Conservation (phyloP, 495 filamentous ascomycete species). For the Hypoxylon crocopeplum region DNA sequence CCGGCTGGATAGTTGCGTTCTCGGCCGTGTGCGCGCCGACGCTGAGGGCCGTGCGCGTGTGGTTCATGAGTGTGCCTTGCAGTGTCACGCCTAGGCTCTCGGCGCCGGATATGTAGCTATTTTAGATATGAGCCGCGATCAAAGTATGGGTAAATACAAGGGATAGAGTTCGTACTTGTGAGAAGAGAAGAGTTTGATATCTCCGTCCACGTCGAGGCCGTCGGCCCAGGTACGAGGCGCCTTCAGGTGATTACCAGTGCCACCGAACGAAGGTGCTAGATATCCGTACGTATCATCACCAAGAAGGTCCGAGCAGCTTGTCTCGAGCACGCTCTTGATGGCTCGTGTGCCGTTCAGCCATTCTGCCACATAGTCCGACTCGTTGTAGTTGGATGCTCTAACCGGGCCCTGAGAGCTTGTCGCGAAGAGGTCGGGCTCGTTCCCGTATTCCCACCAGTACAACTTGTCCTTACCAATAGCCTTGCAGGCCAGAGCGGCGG, state of each 20-base stretch:
- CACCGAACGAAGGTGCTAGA: slow-evolving; percentile 68
- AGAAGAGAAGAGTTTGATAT: slow-evolving; percentile 64
- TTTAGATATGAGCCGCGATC: slow-evolving; percentile 27
- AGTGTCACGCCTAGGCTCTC: slow-evolving; percentile 68
- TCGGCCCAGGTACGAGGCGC: slow-evolving; percentile 57
- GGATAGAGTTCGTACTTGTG: slow-evolving; percentile 61
- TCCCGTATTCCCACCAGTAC: slow-evolving; percentile 68
- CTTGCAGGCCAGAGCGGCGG: slow-evolving; percentile 66
- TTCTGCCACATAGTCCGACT: slow-evolving; percentile 64
- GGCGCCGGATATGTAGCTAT: slow-evolving; percentile 70
- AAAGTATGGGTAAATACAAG: neutral
- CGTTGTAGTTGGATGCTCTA: slow-evolving; percentile 61
- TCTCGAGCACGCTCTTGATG: slow-evolving; percentile 56
- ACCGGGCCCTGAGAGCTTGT: slow-evolving; percentile 60
- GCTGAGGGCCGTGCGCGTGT: slow-evolving; percentile 59
- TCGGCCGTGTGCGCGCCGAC: slow-evolving; percentile 57
- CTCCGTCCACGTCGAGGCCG: slow-evolving; percentile 56
- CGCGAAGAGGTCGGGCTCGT: slow-evolving; percentile 71
- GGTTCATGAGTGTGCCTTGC: slow-evolving; percentile 70
- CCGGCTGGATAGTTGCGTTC: slow-evolving; percentile 49
- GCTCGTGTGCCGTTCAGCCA: slow-evolving; percentile 63
- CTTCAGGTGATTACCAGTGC: slow-evolving; percentile 60
- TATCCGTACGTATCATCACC: slow-evolving; percentile 54
- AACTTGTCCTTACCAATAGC: slow-evolving; percentile 58
- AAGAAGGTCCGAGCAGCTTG: slow-evolving; percentile 60